Percentiles rank a stretch among this genome's conserved stretches.
Evolutionary conservation across 1,139 yeast genomes (phyloP).

Genomic region (Sugiyamaella pinicola): DNA sequence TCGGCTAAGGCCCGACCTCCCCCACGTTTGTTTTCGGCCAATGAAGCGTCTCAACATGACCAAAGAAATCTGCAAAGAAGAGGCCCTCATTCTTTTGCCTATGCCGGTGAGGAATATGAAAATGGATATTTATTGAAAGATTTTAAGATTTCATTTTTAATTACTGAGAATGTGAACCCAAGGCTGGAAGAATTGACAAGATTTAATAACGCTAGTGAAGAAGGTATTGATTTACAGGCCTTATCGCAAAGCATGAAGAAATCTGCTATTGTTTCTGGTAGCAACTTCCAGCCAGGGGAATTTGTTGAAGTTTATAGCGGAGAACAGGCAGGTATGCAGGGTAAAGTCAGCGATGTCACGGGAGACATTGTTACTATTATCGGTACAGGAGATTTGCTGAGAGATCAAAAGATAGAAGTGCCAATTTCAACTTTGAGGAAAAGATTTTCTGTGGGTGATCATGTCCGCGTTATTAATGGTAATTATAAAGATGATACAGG

Average conservation of each 20-base stretch:
- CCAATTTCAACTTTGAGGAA: slow-evolving; percentile 84
- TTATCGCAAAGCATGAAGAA: slow-evolving; percentile 82
- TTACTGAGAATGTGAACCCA: slow-evolving; percentile 84
- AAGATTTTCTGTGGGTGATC: slow-evolving; percentile 89
- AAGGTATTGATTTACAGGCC: slow-evolving; percentile 80
- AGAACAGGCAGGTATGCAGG: slow-evolving; percentile 88
- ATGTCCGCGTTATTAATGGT: slow-evolving; percentile 90
- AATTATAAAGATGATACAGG: slow-evolving; percentile 94
- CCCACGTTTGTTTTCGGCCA: slow-evolving; percentile 71
- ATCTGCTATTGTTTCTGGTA: slow-evolving; percentile 55
- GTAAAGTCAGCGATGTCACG: slow-evolving; percentile 71
- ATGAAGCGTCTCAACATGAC: slow-evolving; percentile 62
- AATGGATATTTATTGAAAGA: slow-evolving; percentile 89
- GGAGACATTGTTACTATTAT: slow-evolving; percentile 64
- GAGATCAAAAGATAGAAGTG: slow-evolving; percentile 59
- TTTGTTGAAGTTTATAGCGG: slow-evolving; percentile 89
- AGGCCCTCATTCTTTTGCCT: slow-evolving; percentile 72
- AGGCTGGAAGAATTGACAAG: slow-evolving; percentile 83
- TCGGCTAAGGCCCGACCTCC: slow-evolving; percentile 68
- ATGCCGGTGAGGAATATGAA: slow-evolving; percentile 83
- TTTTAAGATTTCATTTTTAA: slow-evolving; percentile 78
- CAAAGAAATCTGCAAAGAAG: slow-evolving; percentile 64
- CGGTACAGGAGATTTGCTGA: slow-evolving; percentile 55
- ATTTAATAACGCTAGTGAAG: slow-evolving; percentile 73
- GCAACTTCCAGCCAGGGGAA: slow-evolving; percentile 88